These are phyloP conservation scores for Chlamydomonas incerta DNA, from an alignment of 139 green algal species.

Conservation along the genomic window DNA sequence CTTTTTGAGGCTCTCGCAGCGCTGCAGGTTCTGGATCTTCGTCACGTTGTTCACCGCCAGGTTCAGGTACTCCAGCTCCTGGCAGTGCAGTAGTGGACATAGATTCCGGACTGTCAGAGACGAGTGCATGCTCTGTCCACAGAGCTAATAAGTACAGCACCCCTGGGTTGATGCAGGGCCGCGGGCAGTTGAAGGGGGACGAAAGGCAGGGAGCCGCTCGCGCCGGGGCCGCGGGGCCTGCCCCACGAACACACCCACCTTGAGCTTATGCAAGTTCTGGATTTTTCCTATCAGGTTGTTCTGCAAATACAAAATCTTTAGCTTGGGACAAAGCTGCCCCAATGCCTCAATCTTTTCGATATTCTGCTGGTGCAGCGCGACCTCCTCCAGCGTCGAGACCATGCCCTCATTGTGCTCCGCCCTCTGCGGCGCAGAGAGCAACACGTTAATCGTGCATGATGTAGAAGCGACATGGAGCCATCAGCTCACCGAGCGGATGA, in stretches of 20 bases:
- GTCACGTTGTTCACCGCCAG: constrained; percentile 93
- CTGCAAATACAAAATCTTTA: constrained; percentile 94
- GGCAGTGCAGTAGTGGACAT: too few relatives aligned
- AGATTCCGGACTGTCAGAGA: too few relatives aligned
- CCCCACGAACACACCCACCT: constrained; percentile 61
- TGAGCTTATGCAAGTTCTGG: constrained; percentile 91
- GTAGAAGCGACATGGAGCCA: neutral
- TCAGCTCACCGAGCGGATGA: constrained; percentile 33
- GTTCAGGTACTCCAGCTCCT: constrained; percentile 95
- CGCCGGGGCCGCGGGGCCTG: neutral
- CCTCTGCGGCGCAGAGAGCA: constrained; percentile 47
- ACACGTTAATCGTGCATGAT: neutral
- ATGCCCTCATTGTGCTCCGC: constrained; percentile 93
- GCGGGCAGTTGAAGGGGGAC: too few relatives aligned
- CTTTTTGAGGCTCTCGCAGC: constrained; percentile 89
- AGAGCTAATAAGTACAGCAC: too few relatives aligned
- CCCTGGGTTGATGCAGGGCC: too few relatives aligned
- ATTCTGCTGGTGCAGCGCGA: constrained; percentile 90
- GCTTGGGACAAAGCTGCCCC: constrained; percentile 77
- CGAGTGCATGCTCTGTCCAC: too few relatives aligned
- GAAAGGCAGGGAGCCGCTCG: too few relatives aligned
- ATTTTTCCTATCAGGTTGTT: constrained; percentile 93
- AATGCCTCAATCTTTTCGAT: constrained; percentile 91
- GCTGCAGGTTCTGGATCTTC: constrained; percentile 88
- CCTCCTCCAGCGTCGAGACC: constrained; percentile 88